Evolutionary conservation across 495 filamentous ascomycete species (phyloP).

Genomic region (Parmelia sp.): DNA sequence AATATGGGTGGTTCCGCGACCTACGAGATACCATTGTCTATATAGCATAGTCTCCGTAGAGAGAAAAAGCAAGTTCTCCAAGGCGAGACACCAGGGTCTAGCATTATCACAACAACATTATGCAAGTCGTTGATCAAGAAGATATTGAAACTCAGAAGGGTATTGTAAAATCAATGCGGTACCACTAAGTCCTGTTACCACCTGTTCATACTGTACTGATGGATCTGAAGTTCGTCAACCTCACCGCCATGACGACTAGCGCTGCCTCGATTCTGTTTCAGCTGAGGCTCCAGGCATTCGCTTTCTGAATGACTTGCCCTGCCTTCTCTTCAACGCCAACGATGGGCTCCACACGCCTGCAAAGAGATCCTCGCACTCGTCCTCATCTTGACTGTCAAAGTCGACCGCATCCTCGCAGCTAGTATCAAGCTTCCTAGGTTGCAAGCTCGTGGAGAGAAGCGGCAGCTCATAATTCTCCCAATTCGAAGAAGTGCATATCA

Average conservation of each 20-base stretch:
- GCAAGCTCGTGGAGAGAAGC: conserved; percentile 10
- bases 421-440: neutral
- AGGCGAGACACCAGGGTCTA: neutral
- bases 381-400: conserved; percentile 88
- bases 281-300: neutral
- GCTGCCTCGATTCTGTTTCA: neutral
- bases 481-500: conserved; percentile 55
- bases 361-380: conserved; percentile 93
- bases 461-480: conserved; percentile 55
- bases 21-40: neutral
- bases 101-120: neutral
- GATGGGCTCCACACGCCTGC: conserved; percentile 75
- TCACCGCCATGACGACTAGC: neutral
- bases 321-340: conserved; percentile 57
- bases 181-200: neutral
- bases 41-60: neutral
- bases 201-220: neutral
- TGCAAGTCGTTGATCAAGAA: neutral
- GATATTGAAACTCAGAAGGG: neutral
- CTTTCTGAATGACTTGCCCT: conserved; percentile 43
- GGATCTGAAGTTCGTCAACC: neutral
- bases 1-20: neutral
- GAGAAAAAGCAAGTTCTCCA: neutral
- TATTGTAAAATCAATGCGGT: neutral
- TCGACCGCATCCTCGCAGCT: conserved; percentile 39